Base-by-base conservation (phyloP, 768 basidiomycete genomes). In the Auricularia auricula-judae region DNA sequence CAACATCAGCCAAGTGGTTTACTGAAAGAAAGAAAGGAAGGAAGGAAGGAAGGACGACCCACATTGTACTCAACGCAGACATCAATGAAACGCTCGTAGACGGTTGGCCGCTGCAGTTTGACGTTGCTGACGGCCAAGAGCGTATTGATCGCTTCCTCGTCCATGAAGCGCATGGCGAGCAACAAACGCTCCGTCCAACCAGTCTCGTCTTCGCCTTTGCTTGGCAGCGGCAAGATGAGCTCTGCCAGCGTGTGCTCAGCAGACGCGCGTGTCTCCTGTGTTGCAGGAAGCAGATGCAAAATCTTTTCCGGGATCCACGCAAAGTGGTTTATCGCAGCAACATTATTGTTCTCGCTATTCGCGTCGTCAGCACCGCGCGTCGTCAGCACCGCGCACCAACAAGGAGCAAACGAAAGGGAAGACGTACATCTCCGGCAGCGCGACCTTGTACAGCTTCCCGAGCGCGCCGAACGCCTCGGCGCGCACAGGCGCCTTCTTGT, bases 301-400 rank as follows among this genome's bases (percentile, higher is more conserved):
- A 98, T 77, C 47, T 81, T 77, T 34, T 87, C 80, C 0, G 97
- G 94, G 66, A 99, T 98, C 97, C 97, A 99, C 0, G 84, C 85
- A 70, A 98, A 98, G 58, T 95, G 90, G 16, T 77, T 70, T 36
- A 87, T 80, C 1, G 93, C 93, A 1, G 82, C 77, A 2, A 81
- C 75, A 63, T 93, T 91, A 47, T 86, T 84, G 65, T 86, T 86
- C 72, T 96, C 93, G 67, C 96, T 98, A 61, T 3, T 34, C 42
- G 23, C 21, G 35, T 18, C 3, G 42, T 70, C 21, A 68, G 65
- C 21, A 7, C 39, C 36, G 51, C 33, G 42, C 16, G 35, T 18
- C 3, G 42, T 70, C 21, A 68, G 65, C 21, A 7, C 39, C 36
- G 51, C 33, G 42, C 16, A n/a, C 39, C 64, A 5, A 3, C 12